Conservation (phyloP, 2,329 filamentous ascomycete genomes). For the Escovopsis sp. region DNA sequence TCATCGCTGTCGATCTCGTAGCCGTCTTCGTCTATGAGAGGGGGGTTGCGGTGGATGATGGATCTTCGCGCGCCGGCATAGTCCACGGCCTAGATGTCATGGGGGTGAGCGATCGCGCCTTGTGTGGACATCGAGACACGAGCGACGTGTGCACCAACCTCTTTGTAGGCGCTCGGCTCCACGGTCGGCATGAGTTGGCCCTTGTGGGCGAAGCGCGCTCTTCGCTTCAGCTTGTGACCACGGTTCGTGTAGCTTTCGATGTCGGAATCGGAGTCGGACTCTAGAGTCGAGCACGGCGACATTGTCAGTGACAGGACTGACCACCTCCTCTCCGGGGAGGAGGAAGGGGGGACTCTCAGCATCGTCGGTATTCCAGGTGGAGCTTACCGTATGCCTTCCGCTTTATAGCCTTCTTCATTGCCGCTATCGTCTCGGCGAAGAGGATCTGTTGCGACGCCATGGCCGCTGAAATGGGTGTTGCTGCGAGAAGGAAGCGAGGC, state of each 20-base stretch:
- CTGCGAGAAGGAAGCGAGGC: background rate
- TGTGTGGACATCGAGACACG: background rate
- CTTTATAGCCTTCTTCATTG: slow-evolving; percentile 54
- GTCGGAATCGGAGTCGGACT: slow-evolving; percentile 64
- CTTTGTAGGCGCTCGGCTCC: slow-evolving; percentile 55
- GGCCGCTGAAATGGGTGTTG: slow-evolving; percentile 5
- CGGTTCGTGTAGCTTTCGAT: slow-evolving; percentile 58
- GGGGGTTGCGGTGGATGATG: slow-evolving; percentile 61
- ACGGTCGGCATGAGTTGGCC: slow-evolving; percentile 53
- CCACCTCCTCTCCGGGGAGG: too few relatives aligned
- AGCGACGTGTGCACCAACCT: slow-evolving; percentile 32
- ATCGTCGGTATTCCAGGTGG: slow-evolving; percentile 2
- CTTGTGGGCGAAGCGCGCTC: slow-evolving; percentile 54
- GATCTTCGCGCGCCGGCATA: slow-evolving; percentile 59
- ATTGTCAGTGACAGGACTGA: slow-evolving; percentile 2
- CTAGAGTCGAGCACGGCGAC: slow-evolving; percentile 27
- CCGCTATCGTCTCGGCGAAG: slow-evolving; percentile 51
- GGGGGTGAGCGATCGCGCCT: slow-evolving; percentile 12
- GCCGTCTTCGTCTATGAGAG: slow-evolving; percentile 61
- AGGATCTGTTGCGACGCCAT: slow-evolving; percentile 43
- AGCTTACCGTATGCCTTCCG: slow-evolving; percentile 44
- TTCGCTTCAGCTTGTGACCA: slow-evolving; percentile 66
- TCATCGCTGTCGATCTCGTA: slow-evolving; percentile 63
- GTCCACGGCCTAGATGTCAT: slow-evolving; percentile 43
- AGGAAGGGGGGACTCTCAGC: background rate